A percentile compares a stretch with the other conserved stretches of the same genome.
Conservation (phyloP, 1,284 basidiomycete species). For the Cerrena zonata region DNA sequence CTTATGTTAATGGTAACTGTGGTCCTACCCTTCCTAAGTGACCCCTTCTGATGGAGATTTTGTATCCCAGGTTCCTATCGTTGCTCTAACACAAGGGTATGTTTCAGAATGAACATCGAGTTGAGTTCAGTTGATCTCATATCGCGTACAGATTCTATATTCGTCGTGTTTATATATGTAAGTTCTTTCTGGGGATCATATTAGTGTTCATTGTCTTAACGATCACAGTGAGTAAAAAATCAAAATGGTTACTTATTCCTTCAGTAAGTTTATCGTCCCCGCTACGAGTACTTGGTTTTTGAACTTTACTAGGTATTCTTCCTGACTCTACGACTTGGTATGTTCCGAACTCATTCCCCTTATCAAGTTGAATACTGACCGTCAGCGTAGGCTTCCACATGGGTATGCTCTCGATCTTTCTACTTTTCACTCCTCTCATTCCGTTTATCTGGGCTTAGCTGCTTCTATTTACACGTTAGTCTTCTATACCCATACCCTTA, state of each 20-base stretch:
- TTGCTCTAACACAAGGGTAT: background rate
- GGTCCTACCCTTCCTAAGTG: background rate
- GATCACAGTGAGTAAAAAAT: background rate
- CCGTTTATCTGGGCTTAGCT: background rate
- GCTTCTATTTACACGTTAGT: background rate
- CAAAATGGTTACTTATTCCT: background rate
- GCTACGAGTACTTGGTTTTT: background rate
- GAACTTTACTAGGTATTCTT: background rate
- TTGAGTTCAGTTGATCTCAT: background rate
- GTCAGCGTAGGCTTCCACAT: background rate
- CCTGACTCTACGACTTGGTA: background rate
- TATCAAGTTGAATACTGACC: background rate
- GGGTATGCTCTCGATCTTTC: background rate
- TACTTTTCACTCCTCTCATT: background rate
- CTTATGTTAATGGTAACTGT: background rate
- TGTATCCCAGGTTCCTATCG: background rate
- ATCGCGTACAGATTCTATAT: background rate
- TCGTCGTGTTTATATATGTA: background rate
- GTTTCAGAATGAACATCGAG: background rate
- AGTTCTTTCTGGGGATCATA: background rate
- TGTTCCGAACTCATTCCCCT: background rate
- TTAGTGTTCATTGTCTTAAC: background rate
- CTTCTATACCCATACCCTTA: background rate
- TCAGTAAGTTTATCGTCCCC: background rate
- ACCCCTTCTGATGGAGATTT: background rate